These are phyloP conservation scores for Tagetes patula DNA, from an alignment of 129 eudicot species.

Conservation along the genomic window DNA sequence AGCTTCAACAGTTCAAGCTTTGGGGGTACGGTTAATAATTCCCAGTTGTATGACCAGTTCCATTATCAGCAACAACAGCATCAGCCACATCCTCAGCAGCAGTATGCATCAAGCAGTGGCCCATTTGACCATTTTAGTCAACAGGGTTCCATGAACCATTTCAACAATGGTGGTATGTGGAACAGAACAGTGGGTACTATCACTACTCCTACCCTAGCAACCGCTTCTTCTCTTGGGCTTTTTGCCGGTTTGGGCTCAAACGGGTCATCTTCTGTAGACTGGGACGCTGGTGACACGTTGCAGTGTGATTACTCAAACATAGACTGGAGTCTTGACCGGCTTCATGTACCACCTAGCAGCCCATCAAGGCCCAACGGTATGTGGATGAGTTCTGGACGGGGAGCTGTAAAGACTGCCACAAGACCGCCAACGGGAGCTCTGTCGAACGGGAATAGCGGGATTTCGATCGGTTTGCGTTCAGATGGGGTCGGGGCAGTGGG, in stretches of 20 bases:
- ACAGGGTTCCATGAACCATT: conserved; percentile 30
- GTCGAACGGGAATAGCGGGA: conserved; percentile 20
- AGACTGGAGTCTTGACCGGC: conserved; percentile 78
- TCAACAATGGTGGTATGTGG: conserved; percentile 46
- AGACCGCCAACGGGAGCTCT: conserved; percentile 36
- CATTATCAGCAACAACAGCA: conserved; percentile 35
- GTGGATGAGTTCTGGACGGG: conserved; percentile 51
- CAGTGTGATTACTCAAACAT: conserved; percentile 72
- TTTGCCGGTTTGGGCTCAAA: conserved; percentile 67
- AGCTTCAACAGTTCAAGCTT: conserved; percentile 41
- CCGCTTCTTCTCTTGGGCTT: conserved; percentile 79
- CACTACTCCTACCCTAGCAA: conserved; percentile 59
- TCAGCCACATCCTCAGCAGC: conserved; percentile 43
- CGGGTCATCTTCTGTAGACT: conserved; percentile 64
- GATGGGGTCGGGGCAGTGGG: conserved; percentile 39
- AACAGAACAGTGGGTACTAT: conserved; percentile 40
- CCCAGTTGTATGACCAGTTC: conserved; percentile 47
- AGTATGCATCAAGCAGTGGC: background rate
- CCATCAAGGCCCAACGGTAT: conserved; percentile 40
- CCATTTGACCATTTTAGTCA: conserved; percentile 24
- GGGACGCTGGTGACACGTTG: conserved; percentile 54
- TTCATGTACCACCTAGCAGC: conserved; percentile 29
- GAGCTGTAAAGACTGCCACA: conserved; percentile 38
- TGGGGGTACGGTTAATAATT: conserved; percentile 7
- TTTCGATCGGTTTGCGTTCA: conserved; percentile 26